These are phyloP conservation scores for Diaporthe citrichinensis DNA, from an alignment of 2,329 filamentous ascomycete species.

Conservation along the genomic window DNA sequence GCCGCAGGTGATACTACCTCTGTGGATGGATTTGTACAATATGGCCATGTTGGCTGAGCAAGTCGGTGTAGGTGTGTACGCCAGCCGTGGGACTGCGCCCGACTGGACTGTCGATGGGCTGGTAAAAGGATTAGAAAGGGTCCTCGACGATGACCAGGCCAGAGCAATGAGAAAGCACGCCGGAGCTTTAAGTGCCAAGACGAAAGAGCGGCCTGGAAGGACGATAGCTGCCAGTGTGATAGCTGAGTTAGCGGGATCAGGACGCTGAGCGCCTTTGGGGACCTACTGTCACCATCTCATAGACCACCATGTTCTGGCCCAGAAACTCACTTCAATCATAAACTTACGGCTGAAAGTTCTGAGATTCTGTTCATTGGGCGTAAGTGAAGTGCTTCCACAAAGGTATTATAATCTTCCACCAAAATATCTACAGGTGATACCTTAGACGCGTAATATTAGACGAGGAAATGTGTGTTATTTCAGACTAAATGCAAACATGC, in stretches of 20 bases:
- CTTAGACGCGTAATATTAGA: background rate
- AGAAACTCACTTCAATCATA: background rate
- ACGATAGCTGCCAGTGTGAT: background rate
- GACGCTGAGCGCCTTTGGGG: background rate
- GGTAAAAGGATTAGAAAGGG: background rate
- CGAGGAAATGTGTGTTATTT: background rate
- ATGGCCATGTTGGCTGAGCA: slow-evolving; percentile 59
- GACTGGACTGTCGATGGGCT: slow-evolving; percentile 41
- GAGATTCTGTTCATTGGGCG: too few relatives aligned
- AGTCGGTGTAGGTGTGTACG: slow-evolving; percentile 58
- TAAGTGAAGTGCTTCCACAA: too few relatives aligned
- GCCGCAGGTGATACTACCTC: slow-evolving; percentile 61
- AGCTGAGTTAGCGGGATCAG: background rate
- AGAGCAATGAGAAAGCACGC: background rate
- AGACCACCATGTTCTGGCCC: background rate
- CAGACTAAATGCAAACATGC: fast-evolving
- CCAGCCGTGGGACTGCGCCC: slow-evolving; percentile 53
- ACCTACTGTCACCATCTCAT: background rate
- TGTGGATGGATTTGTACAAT: slow-evolving; percentile 62
- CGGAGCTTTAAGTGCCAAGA: background rate
- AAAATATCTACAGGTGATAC: too few relatives aligned
- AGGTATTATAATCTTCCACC: too few relatives aligned
- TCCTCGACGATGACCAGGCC: background rate
- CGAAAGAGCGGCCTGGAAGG: background rate
- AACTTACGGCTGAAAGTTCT: too few relatives aligned